Percentiles rank a stretch among this genome's conserved stretches.
These are phyloP conservation scores for Piromyces finnis DNA, from an alignment of 192 early-diverging fungal species.

Conservation along the genomic window DNA sequence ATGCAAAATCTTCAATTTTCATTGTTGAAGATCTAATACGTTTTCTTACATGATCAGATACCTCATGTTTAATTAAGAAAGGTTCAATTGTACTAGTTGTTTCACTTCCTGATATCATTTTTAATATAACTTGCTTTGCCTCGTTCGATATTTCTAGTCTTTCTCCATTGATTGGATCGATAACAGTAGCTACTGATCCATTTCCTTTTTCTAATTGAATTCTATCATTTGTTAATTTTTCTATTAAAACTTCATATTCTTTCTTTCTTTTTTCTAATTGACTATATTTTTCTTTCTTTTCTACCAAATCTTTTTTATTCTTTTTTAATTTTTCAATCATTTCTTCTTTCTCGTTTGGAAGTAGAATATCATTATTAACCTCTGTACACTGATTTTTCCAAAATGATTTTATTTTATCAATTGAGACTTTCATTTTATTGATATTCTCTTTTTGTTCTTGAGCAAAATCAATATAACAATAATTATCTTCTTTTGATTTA, in stretches of 20 bases:
- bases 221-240: not conserved
- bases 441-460: not conserved
- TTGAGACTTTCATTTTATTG: not conserved
- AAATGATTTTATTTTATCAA: not conserved
- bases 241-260: not conserved
- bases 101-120: not conserved
- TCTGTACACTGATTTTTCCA: not conserved
- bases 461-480: not conserved
- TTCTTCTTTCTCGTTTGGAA: not conserved
- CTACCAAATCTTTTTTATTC: not conserved
- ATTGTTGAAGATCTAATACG: not conserved
- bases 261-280: not conserved
- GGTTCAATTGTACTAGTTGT: not conserved
- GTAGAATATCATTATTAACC: not conserved
- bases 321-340: not conserved
- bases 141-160: not conserved
- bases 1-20: not conserved
- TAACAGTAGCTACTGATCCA: not conserved
- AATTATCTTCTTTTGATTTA: not conserved
- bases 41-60: not conserved
- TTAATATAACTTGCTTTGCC: not conserved
- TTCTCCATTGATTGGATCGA: not conserved
- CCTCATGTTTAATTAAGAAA: not conserved
- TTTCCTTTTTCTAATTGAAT: not conserved
- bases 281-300: not conserved